A percentile compares a stretch with the other conserved stretches of the same genome.
These are phyloP conservation scores for Lachancea thermotolerans DNA, from an alignment of 805 yeast genomes.

Conservation along the genomic window DNA sequence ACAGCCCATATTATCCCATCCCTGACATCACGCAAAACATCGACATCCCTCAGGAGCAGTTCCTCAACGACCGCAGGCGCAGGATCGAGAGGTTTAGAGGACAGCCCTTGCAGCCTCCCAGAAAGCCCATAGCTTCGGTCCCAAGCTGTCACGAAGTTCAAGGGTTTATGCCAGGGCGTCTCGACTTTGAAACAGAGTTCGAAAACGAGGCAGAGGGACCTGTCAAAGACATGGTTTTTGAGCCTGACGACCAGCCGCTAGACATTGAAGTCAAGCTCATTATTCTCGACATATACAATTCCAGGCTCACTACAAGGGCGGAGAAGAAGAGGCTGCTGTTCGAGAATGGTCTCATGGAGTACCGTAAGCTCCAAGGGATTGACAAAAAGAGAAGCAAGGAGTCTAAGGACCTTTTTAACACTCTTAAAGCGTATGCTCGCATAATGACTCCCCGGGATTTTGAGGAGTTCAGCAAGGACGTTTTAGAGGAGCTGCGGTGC, in stretches of 20 bases:
- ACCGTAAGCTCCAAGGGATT: conserved; percentile 67
- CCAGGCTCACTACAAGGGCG: conserved; percentile 83
- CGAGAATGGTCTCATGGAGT: conserved; percentile 73
- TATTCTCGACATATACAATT: conserved; percentile 81
- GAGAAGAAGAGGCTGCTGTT: conserved; percentile 83
- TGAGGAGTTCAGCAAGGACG: conserved; percentile 63
- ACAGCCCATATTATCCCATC: conserved; percentile 71
- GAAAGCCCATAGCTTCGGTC: conserved; percentile 83
- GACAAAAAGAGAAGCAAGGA: conserved; percentile 88
- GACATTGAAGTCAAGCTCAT: conserved; percentile 88
- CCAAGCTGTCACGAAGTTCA: conserved; percentile 97
- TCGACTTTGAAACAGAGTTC: conserved; percentile 93
- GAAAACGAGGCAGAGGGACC: conserved; percentile 95
- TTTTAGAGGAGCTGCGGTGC: conserved; percentile 69
- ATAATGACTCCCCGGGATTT: conserved; percentile 78
- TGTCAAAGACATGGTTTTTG: conserved; percentile 92
- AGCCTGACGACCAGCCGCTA: conserved; percentile 80
- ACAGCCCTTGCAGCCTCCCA: conserved; percentile 75
- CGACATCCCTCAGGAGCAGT: conserved; percentile 57
- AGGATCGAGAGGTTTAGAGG: conserved; percentile 69
- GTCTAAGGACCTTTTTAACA: conserved; percentile 73
- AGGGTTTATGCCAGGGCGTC: conserved; percentile 97
- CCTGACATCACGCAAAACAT: conserved; percentile 79
- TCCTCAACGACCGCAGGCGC: conserved; percentile 57
- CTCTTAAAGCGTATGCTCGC: conserved; percentile 73